Evolutionary conservation across 2,329 filamentous ascomycete genomes (phyloP).

Genomic region (Metarhizium rileyi): DNA sequence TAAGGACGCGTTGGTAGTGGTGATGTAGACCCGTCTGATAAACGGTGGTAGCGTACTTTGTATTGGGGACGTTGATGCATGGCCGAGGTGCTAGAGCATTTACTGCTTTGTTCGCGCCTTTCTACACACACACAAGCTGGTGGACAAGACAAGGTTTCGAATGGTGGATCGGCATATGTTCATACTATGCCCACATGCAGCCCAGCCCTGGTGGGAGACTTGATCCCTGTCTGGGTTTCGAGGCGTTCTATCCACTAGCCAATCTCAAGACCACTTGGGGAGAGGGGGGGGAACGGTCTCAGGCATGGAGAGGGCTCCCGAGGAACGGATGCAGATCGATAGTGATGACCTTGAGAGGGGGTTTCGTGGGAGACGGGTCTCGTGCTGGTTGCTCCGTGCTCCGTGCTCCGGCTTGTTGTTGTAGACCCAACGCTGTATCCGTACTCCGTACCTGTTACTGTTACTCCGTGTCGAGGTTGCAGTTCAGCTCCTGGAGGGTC

Average conservation of each 20-base stretch:
- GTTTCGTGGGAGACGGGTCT: too few relatives aligned
- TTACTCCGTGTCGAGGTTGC: too few relatives aligned
- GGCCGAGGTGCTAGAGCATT: neutral
- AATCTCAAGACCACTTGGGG: neutral
- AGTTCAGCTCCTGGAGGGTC: too few relatives aligned
- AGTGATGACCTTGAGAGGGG: too few relatives aligned
- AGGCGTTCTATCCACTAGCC: neutral
- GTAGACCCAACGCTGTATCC: too few relatives aligned
- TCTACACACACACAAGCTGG: neutral
- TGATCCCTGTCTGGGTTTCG: neutral
- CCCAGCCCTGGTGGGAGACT: neutral
- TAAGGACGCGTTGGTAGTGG: too few relatives aligned
- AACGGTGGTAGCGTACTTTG: neutral
- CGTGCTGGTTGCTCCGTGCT: too few relatives aligned
- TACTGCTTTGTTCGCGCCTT: neutral
- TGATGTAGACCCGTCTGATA: neutral
- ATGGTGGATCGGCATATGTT: neutral
- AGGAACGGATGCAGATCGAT: neutral
- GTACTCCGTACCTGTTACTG: too few relatives aligned
- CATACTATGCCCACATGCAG: too few relatives aligned
- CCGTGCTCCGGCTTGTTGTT: too few relatives aligned
- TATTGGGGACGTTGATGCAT: neutral
- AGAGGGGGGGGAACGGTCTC: neutral
- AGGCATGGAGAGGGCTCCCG: neutral
- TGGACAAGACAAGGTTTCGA: neutral